Base-by-base conservation (phyloP, 768 basidiomycete genomes). In the Filobasidium wieringae region DNA sequence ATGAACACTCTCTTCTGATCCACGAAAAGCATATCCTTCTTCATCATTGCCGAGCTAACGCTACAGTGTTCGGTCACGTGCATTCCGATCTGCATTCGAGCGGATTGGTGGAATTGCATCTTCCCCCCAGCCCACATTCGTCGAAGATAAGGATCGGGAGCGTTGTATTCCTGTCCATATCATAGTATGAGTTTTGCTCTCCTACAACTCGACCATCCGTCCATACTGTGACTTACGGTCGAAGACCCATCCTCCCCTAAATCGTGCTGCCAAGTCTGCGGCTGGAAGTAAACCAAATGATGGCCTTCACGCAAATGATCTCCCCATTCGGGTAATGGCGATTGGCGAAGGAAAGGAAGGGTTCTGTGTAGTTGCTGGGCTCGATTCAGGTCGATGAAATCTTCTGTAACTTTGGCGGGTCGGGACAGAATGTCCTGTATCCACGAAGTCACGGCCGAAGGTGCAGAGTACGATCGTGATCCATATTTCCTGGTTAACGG, bases 71-170 rank as follows among this genome's bases (percentile, higher is more conserved):
- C 56, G 5, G 51, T 51, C 17, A 33, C 14, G 24, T 51, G 29
- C 26, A 36, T 26, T 7, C 29, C 33, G 17, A 36, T 40, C 6
- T 63, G 27, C 19, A 15, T 54, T 4, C 22, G 9, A 3, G 40
- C 19, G 37, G 47, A 11, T 27, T 31, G 30, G 32, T 43, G 43
- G 26, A 36, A 59, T 17, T 50, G 53, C 60, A 71, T 51, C 27
- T 24, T 24, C 5, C 68, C 70, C 4, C 64, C 64, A 1, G 70
- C 70, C 68, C 70, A 71, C 70, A 71, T 71, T 22, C 70, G 57
- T 7, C 66, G 60, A 2, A 56, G 51, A 45, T 66, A 69, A 7
- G 68, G 66, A 7, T 31, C 26, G 6, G 70, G 70, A 3, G 70
- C 62, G 34, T 68, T 71, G 57, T 65, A 69, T 40, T 67, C 68